Evolutionary conservation across 2,329 filamentous ascomycete species (phyloP).

Genomic region (Monosporascus sp.): DNA sequence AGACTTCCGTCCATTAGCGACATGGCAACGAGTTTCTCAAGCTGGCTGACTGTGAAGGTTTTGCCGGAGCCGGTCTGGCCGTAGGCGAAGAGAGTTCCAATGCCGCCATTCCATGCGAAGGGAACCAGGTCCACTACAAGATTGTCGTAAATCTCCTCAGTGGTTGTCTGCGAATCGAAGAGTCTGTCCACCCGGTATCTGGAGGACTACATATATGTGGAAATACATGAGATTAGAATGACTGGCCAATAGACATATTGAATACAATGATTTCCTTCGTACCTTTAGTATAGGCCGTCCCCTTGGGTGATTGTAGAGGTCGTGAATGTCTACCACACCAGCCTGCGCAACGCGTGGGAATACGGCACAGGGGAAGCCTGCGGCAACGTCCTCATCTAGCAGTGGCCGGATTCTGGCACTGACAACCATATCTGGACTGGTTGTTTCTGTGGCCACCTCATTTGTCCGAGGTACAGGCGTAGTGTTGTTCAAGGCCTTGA

Average conservation of each 20-base stretch:
- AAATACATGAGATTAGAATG: not conserved
- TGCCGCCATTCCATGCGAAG: slow-evolving; percentile 40
- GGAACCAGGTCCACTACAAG: slow-evolving; percentile 36
- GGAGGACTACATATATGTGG: slow-evolving; percentile 21
- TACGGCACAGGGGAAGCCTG: slow-evolving; percentile 23
- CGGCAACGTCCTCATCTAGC: slow-evolving; percentile 26
- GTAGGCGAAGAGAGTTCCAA: slow-evolving; percentile 44
- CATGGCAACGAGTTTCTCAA: slow-evolving; percentile 35
- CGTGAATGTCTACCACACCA: slow-evolving; percentile 30
- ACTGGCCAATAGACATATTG: not conserved
- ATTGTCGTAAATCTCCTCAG: slow-evolving; percentile 35
- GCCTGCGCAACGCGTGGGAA: slow-evolving; percentile 15
- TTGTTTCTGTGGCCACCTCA: not conserved
- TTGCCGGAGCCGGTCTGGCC: slow-evolving; percentile 46
- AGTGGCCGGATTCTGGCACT: slow-evolving; percentile 32
- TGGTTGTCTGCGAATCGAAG: slow-evolving; percentile 29
- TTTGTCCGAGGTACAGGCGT: not conserved
- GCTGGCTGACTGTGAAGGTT: slow-evolving; percentile 36
- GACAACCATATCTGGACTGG: slow-evolving; percentile 27
- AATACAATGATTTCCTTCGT: not conserved
- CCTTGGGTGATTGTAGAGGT: slow-evolving; percentile 27
- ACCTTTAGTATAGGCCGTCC: slow-evolving; percentile 28
- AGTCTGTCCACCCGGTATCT: slow-evolving; percentile 30
- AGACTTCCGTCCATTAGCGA: slow-evolving; percentile 24
- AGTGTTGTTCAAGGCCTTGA: no score